These are phyloP conservation scores for Malus orientalis DNA, from an alignment of 306 rosid species.

Conservation along the genomic window DNA sequence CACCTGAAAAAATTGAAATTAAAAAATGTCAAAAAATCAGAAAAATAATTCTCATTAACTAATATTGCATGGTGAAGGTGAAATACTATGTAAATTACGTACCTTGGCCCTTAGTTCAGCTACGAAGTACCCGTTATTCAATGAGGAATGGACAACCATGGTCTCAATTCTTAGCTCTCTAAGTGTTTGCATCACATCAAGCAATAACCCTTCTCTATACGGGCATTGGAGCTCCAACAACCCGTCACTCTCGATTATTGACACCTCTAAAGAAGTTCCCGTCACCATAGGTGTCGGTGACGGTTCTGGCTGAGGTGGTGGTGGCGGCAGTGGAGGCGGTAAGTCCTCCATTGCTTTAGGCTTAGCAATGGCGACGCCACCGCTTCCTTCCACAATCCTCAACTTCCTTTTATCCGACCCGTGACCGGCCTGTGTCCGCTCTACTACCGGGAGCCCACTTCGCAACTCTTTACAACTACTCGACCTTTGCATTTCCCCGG, in stretches of 20 bases:
- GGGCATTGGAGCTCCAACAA: slow-evolving; percentile 78
- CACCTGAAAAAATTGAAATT: slow-evolving; percentile 31
- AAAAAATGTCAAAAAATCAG: not conserved
- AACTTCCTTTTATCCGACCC: slow-evolving; percentile 54
- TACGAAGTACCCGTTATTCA: slow-evolving; percentile 50
- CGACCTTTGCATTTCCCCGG: slow-evolving; percentile 19
- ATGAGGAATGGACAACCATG: slow-evolving; percentile 58
- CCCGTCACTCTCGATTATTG: slow-evolving; percentile 82
- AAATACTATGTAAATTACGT: not conserved
- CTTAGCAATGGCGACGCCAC: slow-evolving; percentile 24
- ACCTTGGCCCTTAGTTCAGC: slow-evolving; percentile 79
- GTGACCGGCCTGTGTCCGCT: not conserved
- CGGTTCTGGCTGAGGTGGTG: not conserved
- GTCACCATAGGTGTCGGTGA: slow-evolving; percentile 1
- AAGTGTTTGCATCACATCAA: slow-evolving; percentile 67
- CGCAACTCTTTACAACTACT: slow-evolving; percentile 24
- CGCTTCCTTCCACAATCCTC: slow-evolving; percentile 60
- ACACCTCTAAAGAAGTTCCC: slow-evolving; percentile 58
- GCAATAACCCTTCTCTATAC: slow-evolving; percentile 65
- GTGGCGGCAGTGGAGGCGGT: not conserved
- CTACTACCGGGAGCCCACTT: slow-evolving; percentile 18
- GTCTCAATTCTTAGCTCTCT: slow-evolving; percentile 66
- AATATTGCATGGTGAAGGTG: not conserved
- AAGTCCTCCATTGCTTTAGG: slow-evolving; percentile 29
- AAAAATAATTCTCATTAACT: not conserved